These are phyloP conservation scores for Hansenula lynferdii DNA, from an alignment of 1,139 yeast species.

Conservation along the genomic window DNA sequence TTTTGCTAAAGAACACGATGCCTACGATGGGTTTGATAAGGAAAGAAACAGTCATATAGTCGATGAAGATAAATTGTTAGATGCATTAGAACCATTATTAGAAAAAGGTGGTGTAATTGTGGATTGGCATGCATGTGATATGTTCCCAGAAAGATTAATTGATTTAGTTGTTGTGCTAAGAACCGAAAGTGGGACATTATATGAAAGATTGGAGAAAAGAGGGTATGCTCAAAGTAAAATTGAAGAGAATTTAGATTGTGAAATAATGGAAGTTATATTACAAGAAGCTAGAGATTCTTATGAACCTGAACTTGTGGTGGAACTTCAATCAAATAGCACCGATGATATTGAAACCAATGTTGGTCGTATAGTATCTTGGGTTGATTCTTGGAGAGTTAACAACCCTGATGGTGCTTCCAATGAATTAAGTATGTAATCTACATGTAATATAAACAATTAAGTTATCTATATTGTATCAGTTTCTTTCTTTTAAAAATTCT, in stretches of 20 bases:
- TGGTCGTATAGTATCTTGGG: conserved; percentile 71
- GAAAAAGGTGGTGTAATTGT: conserved; percentile 81
- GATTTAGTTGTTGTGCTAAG: conserved; percentile 89
- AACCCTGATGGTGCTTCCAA: conserved; percentile 43
- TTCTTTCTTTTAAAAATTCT: conserved; percentile 38
- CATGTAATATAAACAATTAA: background rate
- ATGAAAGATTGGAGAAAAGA: conserved; percentile 69
- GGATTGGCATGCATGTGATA: conserved; percentile 98
- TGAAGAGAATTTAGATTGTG: conserved; percentile 92
- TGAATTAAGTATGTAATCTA: conserved; percentile 18
- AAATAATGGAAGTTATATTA: conserved; percentile 88
- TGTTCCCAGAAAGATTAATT: conserved; percentile 87
- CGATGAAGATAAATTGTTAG: conserved; percentile 85
- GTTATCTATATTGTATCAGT: conserved; percentile 1
- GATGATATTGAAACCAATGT: conserved; percentile 81
- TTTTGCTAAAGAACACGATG: conserved; percentile 70
- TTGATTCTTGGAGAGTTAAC: conserved; percentile 58
- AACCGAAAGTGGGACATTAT: conserved; percentile 66
- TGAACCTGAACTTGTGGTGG: conserved; percentile 76
- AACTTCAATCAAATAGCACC: conserved; percentile 62
- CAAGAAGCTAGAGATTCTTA: conserved; percentile 86
- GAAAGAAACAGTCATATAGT: conserved; percentile 83
- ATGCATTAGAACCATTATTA: conserved; percentile 71
- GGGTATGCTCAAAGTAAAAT: conserved; percentile 77
- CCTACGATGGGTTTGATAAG: conserved; percentile 83